Percentiles rank a stretch among this genome's conserved stretches.
Conservation (phyloP, 768 basidiomycete genomes). For the Kwoniella sp. region DNA sequence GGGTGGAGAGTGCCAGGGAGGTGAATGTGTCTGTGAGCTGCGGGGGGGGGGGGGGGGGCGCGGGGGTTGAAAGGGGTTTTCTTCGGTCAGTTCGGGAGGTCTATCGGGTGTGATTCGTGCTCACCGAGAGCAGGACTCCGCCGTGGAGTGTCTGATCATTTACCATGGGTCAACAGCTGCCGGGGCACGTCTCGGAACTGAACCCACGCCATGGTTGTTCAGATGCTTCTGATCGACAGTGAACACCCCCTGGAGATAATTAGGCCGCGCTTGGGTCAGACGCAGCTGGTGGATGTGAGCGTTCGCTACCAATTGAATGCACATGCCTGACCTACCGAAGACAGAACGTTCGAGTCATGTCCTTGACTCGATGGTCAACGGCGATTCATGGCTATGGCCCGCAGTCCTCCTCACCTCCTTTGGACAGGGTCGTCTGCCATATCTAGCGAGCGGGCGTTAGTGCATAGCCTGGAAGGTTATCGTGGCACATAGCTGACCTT, state of each 20-base stretch:
- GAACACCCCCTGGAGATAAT: constrained; percentile 24
- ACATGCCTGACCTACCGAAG: constrained; percentile 17
- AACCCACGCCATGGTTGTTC: constrained; percentile 39
- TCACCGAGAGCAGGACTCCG: constrained; percentile 37
- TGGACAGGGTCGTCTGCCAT: constrained; percentile 34
- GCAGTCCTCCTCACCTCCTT: constrained; percentile 24
- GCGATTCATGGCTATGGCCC: background rate
- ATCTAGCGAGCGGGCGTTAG: no score
- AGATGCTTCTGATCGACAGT: constrained; percentile 33
- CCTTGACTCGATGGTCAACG: constrained; percentile 6
- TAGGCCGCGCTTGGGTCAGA: constrained; percentile 31
- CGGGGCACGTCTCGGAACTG: background rate
- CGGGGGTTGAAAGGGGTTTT: background rate
- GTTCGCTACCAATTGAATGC: background rate
- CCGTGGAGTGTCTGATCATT: constrained; percentile 39
- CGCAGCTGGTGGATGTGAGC: constrained; percentile 17
- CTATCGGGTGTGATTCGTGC: constrained; percentile 8
- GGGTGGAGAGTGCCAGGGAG: constrained; percentile 42
- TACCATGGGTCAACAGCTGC: background rate
- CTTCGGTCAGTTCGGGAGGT: background rate
- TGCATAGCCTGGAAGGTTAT: no score
- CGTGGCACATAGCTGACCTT: constrained; percentile 14
- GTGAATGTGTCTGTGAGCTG: constrained; percentile 48
- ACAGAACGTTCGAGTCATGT: constrained; percentile 34
- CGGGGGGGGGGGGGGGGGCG: background rate